These are phyloP conservation scores for Phaeosphaeria sp. DNA, from an alignment of 2,329 filamentous ascomycete genomes.

Conservation along the genomic window DNA sequence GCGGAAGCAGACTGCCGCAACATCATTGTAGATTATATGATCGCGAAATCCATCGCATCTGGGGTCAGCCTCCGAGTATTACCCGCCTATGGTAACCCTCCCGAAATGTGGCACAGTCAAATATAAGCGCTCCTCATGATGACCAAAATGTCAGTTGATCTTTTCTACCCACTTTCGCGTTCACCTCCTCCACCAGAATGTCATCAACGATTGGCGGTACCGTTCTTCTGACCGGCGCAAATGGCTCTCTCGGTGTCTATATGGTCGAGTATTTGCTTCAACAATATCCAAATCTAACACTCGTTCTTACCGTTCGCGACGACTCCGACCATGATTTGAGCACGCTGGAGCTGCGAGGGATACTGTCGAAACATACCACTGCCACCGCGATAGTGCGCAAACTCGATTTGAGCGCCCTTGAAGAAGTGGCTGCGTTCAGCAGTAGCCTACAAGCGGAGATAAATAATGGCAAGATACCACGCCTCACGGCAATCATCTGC, in stretches of 20 bases:
- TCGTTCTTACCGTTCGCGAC: constrained; percentile 29
- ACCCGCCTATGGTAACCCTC: not conserved
- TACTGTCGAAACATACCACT: constrained; percentile 16
- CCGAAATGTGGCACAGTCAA: not conserved
- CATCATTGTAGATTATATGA: not conserved
- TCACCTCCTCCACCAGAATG: too few relatives aligned
- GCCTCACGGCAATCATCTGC: constrained; percentile 27
- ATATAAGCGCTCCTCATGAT: not conserved
- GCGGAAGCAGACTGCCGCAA: not conserved
- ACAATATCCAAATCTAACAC: constrained; percentile 16
- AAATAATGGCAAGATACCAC: constrained; percentile 8
- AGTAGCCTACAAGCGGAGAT: constrained; percentile 15
- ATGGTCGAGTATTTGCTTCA: constrained; percentile 23
- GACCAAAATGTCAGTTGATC: not conserved
- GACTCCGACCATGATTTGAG: constrained; percentile 20
- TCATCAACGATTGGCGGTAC: not conserved
- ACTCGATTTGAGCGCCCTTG: constrained; percentile 24
- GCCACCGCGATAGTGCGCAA: constrained; percentile 14
- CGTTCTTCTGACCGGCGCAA: constrained; percentile 24
- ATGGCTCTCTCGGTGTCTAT: constrained; percentile 30
- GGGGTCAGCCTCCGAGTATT: not conserved
- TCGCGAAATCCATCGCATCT: not conserved
- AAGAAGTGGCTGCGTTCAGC: constrained; percentile 17
- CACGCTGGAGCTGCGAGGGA: constrained; percentile 19
- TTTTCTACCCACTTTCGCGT: not conserved